These are phyloP conservation scores for Colletotrichum somersetense DNA, from an alignment of 2,329 filamentous ascomycete species.

Conservation along the genomic window DNA sequence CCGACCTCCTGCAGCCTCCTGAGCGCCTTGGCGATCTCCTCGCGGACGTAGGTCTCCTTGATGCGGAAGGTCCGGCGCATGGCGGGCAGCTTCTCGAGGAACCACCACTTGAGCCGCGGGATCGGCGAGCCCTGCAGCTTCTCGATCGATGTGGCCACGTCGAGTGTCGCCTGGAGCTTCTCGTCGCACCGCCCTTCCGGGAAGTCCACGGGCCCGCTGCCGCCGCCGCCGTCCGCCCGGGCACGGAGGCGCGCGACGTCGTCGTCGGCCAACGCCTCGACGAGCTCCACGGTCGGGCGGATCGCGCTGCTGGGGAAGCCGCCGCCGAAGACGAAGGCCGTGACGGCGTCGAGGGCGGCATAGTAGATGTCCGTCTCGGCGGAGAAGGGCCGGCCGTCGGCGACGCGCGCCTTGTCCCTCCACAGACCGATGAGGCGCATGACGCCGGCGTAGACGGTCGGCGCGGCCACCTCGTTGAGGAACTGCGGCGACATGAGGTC, in stretches of 20 bases:
- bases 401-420: conserved; percentile 49
- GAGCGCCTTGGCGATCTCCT: conserved; percentile 34
- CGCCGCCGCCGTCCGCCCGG: too few relatives aligned
- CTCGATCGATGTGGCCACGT: conserved; percentile 26
- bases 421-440: conserved; percentile 51
- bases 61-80: conserved; percentile 4
- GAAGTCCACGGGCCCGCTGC: conserved; percentile 9
- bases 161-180: conserved; percentile 29
- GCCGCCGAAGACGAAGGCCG: conserved; percentile 48
- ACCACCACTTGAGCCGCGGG: conserved; percentile 32
- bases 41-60: conserved; percentile 19
- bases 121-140: conserved; percentile 25
- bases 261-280: neutral
- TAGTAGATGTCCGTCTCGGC: conserved; percentile 49
- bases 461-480: conserved; percentile 49
- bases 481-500: conserved; percentile 55
- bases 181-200: conserved; percentile 29
- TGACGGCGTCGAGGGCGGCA: conserved; percentile 50
- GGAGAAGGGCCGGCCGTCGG: conserved; percentile 49
- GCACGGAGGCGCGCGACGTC: neutral
- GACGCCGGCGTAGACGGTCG: conserved; percentile 50
- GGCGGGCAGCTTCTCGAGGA: conserved; percentile 12
- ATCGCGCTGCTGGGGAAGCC: conserved; percentile 27
- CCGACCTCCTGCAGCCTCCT: conserved; percentile 19
- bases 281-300: conserved; percentile 6